Percentiles rank a stretch among this genome's conserved stretches.
These are phyloP conservation scores for Populus euphratica DNA, from an alignment of 345 rosid genomes.

Conservation along the genomic window DNA sequence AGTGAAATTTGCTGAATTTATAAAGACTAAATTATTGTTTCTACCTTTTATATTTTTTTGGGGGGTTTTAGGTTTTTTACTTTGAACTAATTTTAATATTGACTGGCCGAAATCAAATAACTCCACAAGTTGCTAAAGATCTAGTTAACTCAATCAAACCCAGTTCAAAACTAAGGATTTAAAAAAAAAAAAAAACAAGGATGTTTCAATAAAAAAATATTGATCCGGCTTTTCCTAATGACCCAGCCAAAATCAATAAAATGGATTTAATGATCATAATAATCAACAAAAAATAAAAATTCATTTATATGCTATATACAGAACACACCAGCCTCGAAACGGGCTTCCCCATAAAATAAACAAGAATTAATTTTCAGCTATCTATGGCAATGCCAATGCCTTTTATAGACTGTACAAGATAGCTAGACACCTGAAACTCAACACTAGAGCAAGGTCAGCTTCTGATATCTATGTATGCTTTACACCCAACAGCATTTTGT, in stretches of 20 bases:
- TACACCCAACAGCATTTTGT: slow-evolving; percentile 6
- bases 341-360: neutral
- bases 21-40: too few species aligned
- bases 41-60: too few species aligned
- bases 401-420: slow-evolving; percentile 10
- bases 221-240: neutral
- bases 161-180: too few species aligned
- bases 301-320: neutral
- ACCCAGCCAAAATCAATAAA: neutral
- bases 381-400: neutral
- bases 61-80: too few species aligned
- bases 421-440: slow-evolving; percentile 7
- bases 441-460: slow-evolving; percentile 5
- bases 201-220: too few species aligned
- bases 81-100: too few species aligned
- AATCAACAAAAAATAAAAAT: neutral
- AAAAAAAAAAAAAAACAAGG: too few species aligned
- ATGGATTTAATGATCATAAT: neutral
- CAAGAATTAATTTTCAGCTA: neutral
- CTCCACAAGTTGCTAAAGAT: too few species aligned
- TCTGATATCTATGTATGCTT: neutral
- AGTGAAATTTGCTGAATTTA: neutral
- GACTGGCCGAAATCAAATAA: too few species aligned
- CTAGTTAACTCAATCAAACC: too few species aligned
- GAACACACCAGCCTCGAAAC: neutral